Evolutionary conservation across 2,329 filamentous ascomycete species (phyloP), one percentile per base, ranked within the genome.

Genomic region (Cladosporium sp.): DNA sequence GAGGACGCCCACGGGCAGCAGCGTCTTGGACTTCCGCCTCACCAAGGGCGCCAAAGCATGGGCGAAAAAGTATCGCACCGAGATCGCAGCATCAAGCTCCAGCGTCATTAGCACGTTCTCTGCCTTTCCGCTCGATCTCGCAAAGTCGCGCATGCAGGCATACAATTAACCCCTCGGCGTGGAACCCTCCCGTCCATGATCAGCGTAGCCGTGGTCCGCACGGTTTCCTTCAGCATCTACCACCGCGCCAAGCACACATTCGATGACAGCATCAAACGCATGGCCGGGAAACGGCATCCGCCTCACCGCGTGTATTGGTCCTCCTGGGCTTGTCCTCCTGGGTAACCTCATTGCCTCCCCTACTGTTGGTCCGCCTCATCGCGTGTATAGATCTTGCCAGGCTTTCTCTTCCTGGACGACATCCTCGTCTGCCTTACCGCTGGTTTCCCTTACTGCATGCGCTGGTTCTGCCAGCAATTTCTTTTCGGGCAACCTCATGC

Each of bases 121-220:
- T 63, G 88, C 90, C 17, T 95, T 92, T 70, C 90, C 90, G 22
- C 83, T 95, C 64, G 90, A 95, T 73, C 92, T 90, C 67, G 87
- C 93, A 71, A 95, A 95, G 79, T 92, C 89, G 57, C 88, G 90
- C 68, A 90, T 94, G 84, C 90, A 95, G 77, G 73, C 70, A 53
- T 93, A 93, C 75, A 85, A 88, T 32, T 68, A 64, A 8, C 61
- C 59, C 9, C 71, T 72, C 84, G 75, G 74, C 71, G 78, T 58
- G 78, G 78, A 66, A 88, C 91, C 51, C 84, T 84, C 63, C 89
- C 90, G 58, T 90, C 90, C 17, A 83, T 94, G 76, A 83, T 85
- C 55, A 90, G 86, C 72, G 86, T 91, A 55, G 90, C 88, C 24
- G 78, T 90, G 61, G 88, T 91, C 58, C 84, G 89, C 63, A 91